phyloP scores from a whole-genome alignment of 1,284 basidiomycete genomes.

The Cutaneotrichosporon mucoides region DNA sequence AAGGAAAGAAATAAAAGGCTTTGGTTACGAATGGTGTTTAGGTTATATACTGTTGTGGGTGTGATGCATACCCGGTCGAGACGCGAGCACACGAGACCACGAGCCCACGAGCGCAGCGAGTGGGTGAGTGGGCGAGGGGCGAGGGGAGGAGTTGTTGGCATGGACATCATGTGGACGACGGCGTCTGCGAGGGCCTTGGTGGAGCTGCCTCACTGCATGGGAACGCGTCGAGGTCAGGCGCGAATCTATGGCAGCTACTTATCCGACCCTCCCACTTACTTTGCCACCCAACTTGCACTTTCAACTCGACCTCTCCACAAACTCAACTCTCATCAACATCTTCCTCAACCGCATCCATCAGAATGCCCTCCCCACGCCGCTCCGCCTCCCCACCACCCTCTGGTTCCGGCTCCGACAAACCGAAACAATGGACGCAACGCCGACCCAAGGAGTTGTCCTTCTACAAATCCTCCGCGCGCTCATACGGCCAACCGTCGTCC shows the following conservation, averaged over 20 bases:
- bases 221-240: no score
- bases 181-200: no score
- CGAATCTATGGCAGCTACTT: neutral
- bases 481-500: constrained; percentile 4
- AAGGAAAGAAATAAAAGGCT: neutral
- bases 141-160: no score
- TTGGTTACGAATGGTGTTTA: neutral
- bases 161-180: no score
- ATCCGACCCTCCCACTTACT: neutral
- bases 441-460: constrained; percentile 47
- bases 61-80: neutral
- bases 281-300: constrained; percentile 3
- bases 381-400: constrained; percentile 6
- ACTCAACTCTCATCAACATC: neutral
- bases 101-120: no score
- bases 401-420: constrained; percentile 7
- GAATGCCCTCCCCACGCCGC: constrained; percentile 28
- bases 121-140: no score
- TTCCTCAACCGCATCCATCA: neutral
- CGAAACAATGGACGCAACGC: constrained; percentile 18
- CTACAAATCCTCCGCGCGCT: constrained; percentile 44
- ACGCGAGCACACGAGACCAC: neutral
- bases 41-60: constrained; percentile 5
- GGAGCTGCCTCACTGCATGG: no score
- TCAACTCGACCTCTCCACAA: neutral